Percentiles rank a stretch among this genome's conserved stretches.
These are phyloP conservation scores for Dryas alaskensis DNA, from an alignment of 306 rosid genomes.

Conservation along the genomic window DNA sequence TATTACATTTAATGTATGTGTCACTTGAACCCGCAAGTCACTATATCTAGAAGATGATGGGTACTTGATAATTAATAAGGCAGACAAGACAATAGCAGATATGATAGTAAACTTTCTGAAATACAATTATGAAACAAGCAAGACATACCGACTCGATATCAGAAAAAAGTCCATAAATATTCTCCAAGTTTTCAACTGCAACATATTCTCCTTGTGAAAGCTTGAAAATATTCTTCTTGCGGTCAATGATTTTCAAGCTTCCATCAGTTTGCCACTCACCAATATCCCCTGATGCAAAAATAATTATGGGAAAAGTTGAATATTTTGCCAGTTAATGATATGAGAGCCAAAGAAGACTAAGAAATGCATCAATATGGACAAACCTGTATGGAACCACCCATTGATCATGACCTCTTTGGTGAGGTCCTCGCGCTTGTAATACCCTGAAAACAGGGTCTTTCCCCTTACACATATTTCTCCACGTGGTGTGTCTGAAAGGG, in stretches of 20 bases:
- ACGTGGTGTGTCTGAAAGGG: slow-evolving; percentile 65
- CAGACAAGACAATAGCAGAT: not conserved
- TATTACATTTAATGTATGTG: not conserved
- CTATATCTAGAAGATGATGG: not conserved
- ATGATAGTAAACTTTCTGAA: not conserved
- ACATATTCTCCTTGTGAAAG: slow-evolving; percentile 99
- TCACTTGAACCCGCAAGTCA: not conserved
- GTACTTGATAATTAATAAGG: not conserved
- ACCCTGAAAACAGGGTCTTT: slow-evolving; percentile 79
- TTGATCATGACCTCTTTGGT: slow-evolving; percentile 75
- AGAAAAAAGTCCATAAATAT: slow-evolving; percentile 65
- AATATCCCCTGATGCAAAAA: slow-evolving; percentile 70
- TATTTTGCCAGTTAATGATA: slow-evolving; percentile 2
- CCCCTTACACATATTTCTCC: slow-evolving; percentile 91
- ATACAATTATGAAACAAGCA: not conserved
- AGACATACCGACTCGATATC: slow-evolving; percentile 68
- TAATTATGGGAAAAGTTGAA: slow-evolving; percentile 18
- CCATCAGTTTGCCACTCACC: slow-evolving; percentile 98
- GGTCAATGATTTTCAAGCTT: slow-evolving; percentile 91
- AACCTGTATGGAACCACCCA: slow-evolving; percentile 99
- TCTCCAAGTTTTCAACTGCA: slow-evolving; percentile 96
- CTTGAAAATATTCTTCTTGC: slow-evolving; percentile 96
- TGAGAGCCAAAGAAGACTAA: slow-evolving; percentile 16
- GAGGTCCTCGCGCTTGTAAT: slow-evolving; percentile 90
- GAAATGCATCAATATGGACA: slow-evolving; percentile 19